phyloP scores from a whole-genome alignment of 2,329 filamentous ascomycete genomes.

The Sclerotinia borealis region DNA sequence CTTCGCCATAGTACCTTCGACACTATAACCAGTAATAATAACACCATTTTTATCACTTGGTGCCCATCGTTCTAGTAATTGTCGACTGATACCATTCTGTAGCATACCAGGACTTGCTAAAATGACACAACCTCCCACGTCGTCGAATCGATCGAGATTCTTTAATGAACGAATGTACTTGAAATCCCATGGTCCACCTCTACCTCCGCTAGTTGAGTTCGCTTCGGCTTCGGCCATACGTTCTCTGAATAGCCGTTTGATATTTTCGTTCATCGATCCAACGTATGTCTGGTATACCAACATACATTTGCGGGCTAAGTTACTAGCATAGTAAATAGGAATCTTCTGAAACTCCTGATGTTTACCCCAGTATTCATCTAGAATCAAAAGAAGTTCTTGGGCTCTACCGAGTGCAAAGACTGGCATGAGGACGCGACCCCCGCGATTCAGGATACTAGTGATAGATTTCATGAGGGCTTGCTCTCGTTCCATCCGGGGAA shows the following conservation, averaged over 20 bases:
- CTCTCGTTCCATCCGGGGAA: conserved; percentile 84
- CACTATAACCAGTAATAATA: conserved; percentile 96
- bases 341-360: conserved; percentile 83
- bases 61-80: conserved; percentile 91
- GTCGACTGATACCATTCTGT: conserved; percentile 89
- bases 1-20: conserved; percentile 97
- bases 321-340: conserved; percentile 96
- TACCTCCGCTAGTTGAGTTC: conserved; percentile 64
- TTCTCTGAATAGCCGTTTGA: conserved; percentile 89
- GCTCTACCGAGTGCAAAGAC: conserved; percentile 92
- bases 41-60: conserved; percentile 97
- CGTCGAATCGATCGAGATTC: conserved; percentile 90
- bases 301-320: conserved; percentile 95
- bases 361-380: conserved; percentile 94
- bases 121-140: conserved; percentile 94
- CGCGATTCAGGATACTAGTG: conserved; percentile 82
- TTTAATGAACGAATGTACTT: conserved; percentile 88
- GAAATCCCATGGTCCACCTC: conserved; percentile 93
- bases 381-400: conserved; percentile 86
- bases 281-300: conserved; percentile 98
- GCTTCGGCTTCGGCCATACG: conserved; percentile 87
- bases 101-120: conserved; percentile 97
- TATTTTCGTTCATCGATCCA: conserved; percentile 98
- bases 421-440: conserved; percentile 86
- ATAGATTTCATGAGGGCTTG: conserved; percentile 94